These are phyloP conservation scores for Corylus americana DNA, from an alignment of 306 rosid genomes.

Conservation along the genomic window DNA sequence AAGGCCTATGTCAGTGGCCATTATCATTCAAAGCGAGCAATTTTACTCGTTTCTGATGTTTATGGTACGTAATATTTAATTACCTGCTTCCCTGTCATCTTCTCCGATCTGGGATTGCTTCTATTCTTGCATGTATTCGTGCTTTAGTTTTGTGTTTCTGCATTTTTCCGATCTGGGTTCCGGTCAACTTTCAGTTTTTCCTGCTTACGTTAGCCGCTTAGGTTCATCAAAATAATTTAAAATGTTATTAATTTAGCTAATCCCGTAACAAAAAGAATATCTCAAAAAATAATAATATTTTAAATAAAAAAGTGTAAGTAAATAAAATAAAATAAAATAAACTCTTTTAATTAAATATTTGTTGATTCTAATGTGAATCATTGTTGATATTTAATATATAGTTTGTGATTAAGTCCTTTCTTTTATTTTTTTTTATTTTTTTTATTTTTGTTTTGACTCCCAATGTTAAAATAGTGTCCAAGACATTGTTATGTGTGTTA, in stretches of 20 bases:
- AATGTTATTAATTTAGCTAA: no score
- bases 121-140: neutral
- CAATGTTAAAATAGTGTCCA: no score
- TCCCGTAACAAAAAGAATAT: no score
- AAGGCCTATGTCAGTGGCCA: slow-evolving; percentile 13
- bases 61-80: neutral
- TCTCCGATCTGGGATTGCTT: neutral
- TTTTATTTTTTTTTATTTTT: neutral
- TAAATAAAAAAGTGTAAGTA: no score
- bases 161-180: neutral
- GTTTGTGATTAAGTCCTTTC: neutral
- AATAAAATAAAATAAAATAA: no score
- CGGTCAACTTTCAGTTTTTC: neutral
- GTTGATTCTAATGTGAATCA: no score
- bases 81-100: neutral
- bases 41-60: slow-evolving; percentile 5
- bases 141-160: neutral
- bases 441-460: no score
- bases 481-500: no score
- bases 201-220: neutral
- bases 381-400: no score
- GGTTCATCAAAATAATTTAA: no score
- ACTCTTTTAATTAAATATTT: no score
- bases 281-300: no score
- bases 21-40: neutral